Evolutionary conservation across 176 grass and related monocot genomes (phyloP), one percentile per base, ranked within the genome.

Genomic region (Musa itinerans): DNA sequence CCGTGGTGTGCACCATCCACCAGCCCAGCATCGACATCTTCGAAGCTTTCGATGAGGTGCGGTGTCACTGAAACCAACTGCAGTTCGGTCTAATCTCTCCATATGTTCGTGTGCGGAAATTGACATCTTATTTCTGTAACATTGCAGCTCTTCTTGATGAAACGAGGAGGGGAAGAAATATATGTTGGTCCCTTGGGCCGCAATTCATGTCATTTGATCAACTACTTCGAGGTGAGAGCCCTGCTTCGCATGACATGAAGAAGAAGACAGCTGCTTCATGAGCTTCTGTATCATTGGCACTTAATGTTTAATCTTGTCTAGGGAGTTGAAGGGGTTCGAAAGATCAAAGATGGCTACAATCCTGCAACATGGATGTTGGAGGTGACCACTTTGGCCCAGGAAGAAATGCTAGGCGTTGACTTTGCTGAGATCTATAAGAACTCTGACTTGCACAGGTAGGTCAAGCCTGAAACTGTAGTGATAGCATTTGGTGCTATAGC

Each of bases 341-440:
- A 87, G 81, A 96, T 96, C 67, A 96, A 96, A 82, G 86, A 92
- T 73, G 89, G 89, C 57, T 92, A 92, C 71, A 96, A 96, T 78
- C 92, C 92, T 53, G 92, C 89, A 78, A 96, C 92, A 66, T 96
- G 92, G 92, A 96, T 96, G 92, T 80, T 96, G 24, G 92, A 96
- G 77, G 89, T 92, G 63, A 82, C 85, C 19, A 89, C 84, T 54
- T 67, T 82, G 65, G 84, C 87, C 14, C 92, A 92, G 72, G 89
- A 96, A 92, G 92, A 96, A 75, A 82, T 80, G 49, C 54, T 96
- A 22, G 92, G 85, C 61, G 11, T 96, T 29, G 85, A 87, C 78
- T 92, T 96, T 66, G 80, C 89, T 0, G 81, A 89, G 83, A 85
- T 84, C 59, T 96, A 96, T 50, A 87, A 10, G 54, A 89, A 87